A percentile compares a stretch with the other conserved stretches of the same genome.
Evolutionary conservation across 805 yeast genomes (phyloP).

Genomic region (Candida quercuum): DNA sequence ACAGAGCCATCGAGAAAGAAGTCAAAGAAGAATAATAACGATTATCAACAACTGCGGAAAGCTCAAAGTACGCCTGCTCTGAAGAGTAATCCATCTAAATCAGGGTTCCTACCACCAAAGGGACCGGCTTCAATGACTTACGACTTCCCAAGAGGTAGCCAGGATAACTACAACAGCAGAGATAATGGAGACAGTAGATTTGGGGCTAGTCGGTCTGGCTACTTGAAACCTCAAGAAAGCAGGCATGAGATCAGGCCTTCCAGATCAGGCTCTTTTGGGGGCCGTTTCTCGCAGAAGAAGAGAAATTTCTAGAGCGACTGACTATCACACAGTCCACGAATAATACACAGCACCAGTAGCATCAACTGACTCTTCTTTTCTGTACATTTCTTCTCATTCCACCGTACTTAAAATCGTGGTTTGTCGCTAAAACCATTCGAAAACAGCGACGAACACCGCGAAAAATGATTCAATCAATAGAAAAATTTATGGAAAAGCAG

Average conservation of each 20-base stretch:
- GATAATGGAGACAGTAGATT: conserved; percentile 6
- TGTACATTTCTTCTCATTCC: neutral
- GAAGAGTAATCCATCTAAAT: conserved; percentile 3
- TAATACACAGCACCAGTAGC: neutral
- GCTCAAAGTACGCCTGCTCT: conserved; percentile 17
- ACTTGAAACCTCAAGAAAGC: conserved; percentile 4
- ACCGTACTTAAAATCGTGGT: too few relatives aligned
- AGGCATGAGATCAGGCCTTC: conserved; percentile 3
- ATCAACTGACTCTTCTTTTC: neutral
- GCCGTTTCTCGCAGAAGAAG: conserved; percentile 1
- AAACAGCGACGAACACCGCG: too few relatives aligned
- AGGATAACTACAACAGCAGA: conserved; percentile 1
- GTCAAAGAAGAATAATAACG: conserved; percentile 16
- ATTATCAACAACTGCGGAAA: conserved; percentile 9
- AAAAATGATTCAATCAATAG: too few relatives aligned
- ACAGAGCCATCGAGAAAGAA: conserved; percentile 5
- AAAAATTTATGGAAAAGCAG: too few relatives aligned
- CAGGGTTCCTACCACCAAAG: conserved; percentile 12
- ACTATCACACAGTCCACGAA: neutral
- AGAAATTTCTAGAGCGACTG: neutral
- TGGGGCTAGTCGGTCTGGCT: conserved; percentile 14
- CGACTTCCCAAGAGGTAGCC: conserved; percentile 8
- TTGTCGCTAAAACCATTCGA: too few relatives aligned
- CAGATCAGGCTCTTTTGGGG: conserved; percentile 4
- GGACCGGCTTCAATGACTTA: conserved; percentile 11